Conservation (phyloP, 441 rosid genomes). For the Adansonia madagascariensis region DNA sequence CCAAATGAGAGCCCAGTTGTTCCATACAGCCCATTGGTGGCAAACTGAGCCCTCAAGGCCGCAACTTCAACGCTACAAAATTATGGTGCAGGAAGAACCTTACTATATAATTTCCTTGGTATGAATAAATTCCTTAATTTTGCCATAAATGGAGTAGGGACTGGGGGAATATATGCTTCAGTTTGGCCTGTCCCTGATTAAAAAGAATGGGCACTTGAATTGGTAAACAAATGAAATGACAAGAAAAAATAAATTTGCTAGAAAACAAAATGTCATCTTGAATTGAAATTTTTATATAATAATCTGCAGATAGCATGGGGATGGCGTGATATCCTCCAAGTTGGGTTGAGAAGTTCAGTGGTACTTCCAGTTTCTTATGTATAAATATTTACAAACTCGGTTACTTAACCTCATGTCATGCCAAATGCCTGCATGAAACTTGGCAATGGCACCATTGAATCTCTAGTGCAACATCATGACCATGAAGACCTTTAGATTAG, state of each 20-base stretch:
- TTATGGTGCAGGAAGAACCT: neutral
- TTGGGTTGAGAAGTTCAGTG: neutral
- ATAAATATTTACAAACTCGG: neutral
- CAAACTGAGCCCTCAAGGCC: neutral
- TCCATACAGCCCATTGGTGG: neutral
- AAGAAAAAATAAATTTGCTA: neutral
- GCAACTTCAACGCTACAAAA: neutral
- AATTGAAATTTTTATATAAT: neutral
- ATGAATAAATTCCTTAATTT: too few species aligned
- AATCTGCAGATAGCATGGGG: neutral
- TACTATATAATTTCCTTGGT: too few species aligned
- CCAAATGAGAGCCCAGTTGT: too few species aligned
- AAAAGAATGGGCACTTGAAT: too few species aligned
- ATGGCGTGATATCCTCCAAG: neutral
- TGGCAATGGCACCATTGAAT: too few species aligned
- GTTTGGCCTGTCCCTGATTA: neutral
- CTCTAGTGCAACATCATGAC: neutral
- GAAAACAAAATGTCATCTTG: neutral
- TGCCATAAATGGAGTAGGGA: too few species aligned
- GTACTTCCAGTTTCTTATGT: neutral
- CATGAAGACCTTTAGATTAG: neutral
- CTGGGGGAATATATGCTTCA: neutral
- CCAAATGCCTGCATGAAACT: too few species aligned
- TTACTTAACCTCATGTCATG: too few species aligned
- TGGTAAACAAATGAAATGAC: neutral